Base-by-base conservation (phyloP, 2,329 filamentous ascomycete species). In the Aphanoascus verrucosus region DNA sequence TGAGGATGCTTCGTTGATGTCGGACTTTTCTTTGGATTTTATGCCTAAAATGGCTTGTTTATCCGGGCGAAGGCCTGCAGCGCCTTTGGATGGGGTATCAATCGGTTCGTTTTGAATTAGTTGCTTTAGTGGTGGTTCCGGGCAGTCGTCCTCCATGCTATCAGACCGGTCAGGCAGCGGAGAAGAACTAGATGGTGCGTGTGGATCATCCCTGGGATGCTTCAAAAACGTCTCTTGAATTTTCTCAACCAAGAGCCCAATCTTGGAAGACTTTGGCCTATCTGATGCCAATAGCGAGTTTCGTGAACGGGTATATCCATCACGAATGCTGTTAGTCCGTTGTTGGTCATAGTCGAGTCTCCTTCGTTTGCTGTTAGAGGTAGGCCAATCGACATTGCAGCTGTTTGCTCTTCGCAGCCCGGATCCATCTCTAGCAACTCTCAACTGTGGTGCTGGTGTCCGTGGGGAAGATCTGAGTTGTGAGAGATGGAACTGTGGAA, bases 381-480 rank as follows among this genome's bases (percentile, higher is more conserved):
- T 72, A n/a, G 84, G 83, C 77, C 84, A 86, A 60, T 85, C 79
- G 20, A 78, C 74, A 15, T 83, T 84, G 63, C 82, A 86, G 64
- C 84, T 88, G 55, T 83, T 77, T 1, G 84, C 77, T 59, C 84
- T 78, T 60, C 83, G 77, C 41, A 88, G 67, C 3, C 73, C 74
- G 55, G 69, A 72, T 56, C 71, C 74, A 45, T 71, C 71, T 58
- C 66, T 34, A 65, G 67, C 41, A 63, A 65, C 1, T 66, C 66
- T 50, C 69, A 67, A 55, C 71, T 54, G 52, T 1, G 68, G 81
- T 1, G 66, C 70, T 0, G 81, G 77, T 32, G 82, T 81, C 49
- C 84, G 84, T 2, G 85, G 88, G 0, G 84, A 86, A 1, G 83
- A 75, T 71, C 85, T 80, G 23, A 88, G 71, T 53, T 85, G 79